These are phyloP conservation scores for Alternaria brassicicola DNA, from an alignment of 2,329 filamentous ascomycete species.

Conservation along the genomic window DNA sequence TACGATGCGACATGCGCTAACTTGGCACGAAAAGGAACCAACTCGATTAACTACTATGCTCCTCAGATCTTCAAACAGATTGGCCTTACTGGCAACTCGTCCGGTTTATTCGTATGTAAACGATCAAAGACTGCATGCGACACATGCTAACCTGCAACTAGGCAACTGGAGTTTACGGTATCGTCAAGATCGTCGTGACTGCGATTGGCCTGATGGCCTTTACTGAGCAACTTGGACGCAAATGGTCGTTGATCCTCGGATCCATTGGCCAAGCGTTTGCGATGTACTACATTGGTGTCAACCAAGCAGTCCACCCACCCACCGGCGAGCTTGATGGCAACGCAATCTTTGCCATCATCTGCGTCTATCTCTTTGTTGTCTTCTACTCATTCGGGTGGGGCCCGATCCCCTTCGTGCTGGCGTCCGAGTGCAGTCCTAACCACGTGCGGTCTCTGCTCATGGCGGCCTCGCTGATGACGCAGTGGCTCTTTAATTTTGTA, in stretches of 20 bases:
- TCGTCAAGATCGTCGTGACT: slow-evolving; percentile 55
- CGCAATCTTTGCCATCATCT: slow-evolving; percentile 57
- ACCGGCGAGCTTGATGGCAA: slow-evolving; percentile 44
- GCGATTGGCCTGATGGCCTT: slow-evolving; percentile 53
- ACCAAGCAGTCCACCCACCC: slow-evolving; percentile 45
- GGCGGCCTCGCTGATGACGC: slow-evolving; percentile 54
- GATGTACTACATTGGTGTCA: slow-evolving; percentile 48
- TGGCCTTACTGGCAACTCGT: slow-evolving; percentile 47
- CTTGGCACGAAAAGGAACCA: slow-evolving; percentile 1
- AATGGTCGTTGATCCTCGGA: slow-evolving; percentile 53
- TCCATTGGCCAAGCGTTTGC: slow-evolving; percentile 52
- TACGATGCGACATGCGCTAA: not conserved
- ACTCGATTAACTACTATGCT: slow-evolving; percentile 51
- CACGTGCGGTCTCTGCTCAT: slow-evolving; percentile 52
- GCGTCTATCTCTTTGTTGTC: slow-evolving; percentile 58
- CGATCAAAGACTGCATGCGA: not conserved
- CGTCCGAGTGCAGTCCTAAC: slow-evolving; percentile 50
- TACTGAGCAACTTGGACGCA: slow-evolving; percentile 54
- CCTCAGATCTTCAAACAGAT: slow-evolving; percentile 54
- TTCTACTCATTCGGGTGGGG: slow-evolving; percentile 57
- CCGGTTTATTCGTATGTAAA: slow-evolving; percentile 52
- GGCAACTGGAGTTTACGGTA: slow-evolving; percentile 49
- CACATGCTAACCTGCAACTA: slow-evolving; percentile 5
- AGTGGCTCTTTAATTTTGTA: slow-evolving; percentile 49
- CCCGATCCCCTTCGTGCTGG: slow-evolving; percentile 54